These are phyloP conservation scores for Fragaria iinumae DNA, from an alignment of 306 rosid genomes.

Conservation along the genomic window DNA sequence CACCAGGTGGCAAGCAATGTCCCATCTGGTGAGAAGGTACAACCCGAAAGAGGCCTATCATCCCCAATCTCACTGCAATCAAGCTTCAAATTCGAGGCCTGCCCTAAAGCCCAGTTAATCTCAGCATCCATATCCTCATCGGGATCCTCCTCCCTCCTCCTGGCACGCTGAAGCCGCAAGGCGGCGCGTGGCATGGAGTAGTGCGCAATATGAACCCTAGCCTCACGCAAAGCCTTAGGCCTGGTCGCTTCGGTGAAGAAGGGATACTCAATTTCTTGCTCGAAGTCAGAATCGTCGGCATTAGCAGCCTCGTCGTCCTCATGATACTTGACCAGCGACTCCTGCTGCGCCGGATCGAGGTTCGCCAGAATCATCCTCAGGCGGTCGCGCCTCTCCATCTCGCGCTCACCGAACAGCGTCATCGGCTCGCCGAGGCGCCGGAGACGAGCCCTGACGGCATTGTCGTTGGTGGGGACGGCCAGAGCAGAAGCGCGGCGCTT, in stretches of 20 bases:
- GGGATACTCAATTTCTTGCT: conserved; percentile 40
- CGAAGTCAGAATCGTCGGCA: conserved; percentile 42
- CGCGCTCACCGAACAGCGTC: conserved; percentile 88
- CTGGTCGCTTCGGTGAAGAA: conserved; percentile 83
- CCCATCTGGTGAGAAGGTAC: conserved; percentile 82
- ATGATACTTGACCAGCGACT: conserved; percentile 77
- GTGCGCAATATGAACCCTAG: conserved; percentile 69
- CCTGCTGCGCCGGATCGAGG: conserved; percentile 80
- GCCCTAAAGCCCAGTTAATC: conserved; percentile 71
- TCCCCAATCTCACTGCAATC: conserved; percentile 94
- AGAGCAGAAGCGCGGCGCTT: conserved; percentile 86
- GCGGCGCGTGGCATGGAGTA: conserved; percentile 66
- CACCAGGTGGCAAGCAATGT: conserved; percentile 78
- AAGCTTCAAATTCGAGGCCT: conserved; percentile 67
- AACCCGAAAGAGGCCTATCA: conserved; percentile 89
- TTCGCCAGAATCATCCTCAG: conserved; percentile 72
- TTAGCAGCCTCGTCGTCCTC: conserved; percentile 87
- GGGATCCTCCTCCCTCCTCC: conserved; percentile 83
- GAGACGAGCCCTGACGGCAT: conserved; percentile 84
- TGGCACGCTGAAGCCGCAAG: conserved; percentile 67
- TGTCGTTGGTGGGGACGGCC: conserved; percentile 92
- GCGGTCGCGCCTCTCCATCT: conserved; percentile 93
- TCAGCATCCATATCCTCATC: conserved; percentile 92
- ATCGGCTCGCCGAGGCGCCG: conserved; percentile 89
- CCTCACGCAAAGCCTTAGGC: conserved; percentile 60